Evolutionary conservation across 257 asterid genomes (phyloP).

Genomic region (Knoxia roxburghii): DNA sequence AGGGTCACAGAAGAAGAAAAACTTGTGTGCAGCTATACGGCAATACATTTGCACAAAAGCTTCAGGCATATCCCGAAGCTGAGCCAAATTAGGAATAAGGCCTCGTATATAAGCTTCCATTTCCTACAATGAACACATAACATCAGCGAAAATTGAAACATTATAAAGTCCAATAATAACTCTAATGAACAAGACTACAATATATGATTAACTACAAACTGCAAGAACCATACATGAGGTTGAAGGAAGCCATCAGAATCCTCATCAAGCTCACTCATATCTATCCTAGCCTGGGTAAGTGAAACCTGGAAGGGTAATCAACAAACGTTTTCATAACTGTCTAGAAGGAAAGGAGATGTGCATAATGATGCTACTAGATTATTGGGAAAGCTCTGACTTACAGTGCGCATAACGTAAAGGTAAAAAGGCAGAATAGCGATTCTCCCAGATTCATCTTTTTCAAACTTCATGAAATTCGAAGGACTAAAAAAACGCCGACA

Average conservation of each 20-base stretch:
- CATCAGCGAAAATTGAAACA: not conserved
- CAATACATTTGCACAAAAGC: conserved; percentile 96
- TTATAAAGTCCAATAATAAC: not conserved
- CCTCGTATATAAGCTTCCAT: conserved; percentile 96
- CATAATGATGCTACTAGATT: not conserved
- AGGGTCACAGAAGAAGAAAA: conserved; percentile 99
- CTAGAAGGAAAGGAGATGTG: not conserved
- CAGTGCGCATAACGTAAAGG: conserved; percentile 99
- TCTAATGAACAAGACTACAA: not conserved
- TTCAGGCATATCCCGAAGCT: conserved; percentile 86
- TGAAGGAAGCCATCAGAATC: conserved; percentile 99
- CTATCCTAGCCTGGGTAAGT: conserved; percentile 97
- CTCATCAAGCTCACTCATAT: conserved; percentile 99
- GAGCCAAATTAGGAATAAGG: conserved; percentile 97
- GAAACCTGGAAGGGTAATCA: conserved; percentile 64
- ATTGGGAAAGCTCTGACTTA: conserved; percentile 29
- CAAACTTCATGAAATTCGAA: conserved; percentile 99
- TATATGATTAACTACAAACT: conserved; percentile 19
- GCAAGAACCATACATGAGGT: conserved; percentile 64
- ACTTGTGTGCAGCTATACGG: conserved; percentile 97
- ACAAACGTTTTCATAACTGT: conserved; percentile 1
- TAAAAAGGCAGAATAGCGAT: conserved; percentile 96
- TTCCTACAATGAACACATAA: conserved; percentile 44
- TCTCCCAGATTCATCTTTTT: conserved; percentile 96
- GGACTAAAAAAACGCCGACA: conserved; percentile 94